A percentile compares a stretch with the other conserved stretches of the same genome.
Conservation (phyloP, 305 asterid species). For the Fraxinus platypoda region DNA sequence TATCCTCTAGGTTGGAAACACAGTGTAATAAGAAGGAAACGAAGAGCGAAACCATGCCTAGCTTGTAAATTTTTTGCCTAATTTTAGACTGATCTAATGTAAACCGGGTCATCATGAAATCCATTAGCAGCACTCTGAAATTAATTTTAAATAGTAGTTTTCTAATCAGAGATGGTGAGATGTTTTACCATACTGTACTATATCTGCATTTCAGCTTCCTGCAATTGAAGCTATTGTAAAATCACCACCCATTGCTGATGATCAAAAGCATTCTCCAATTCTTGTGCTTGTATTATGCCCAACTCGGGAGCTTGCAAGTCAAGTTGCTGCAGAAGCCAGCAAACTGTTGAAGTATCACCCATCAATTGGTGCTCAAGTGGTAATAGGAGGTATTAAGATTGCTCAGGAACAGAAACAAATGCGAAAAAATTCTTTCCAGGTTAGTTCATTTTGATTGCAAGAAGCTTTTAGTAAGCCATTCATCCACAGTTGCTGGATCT, state of each 20-base stretch:
- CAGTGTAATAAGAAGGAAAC: neutral
- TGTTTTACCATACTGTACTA: neutral
- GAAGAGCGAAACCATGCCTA: neutral
- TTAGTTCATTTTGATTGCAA: conserved; percentile 16
- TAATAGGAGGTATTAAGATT: conserved; percentile 86
- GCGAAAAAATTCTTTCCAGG: conserved; percentile 96
- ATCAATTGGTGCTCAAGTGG: conserved; percentile 88
- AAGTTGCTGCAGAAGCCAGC: conserved; percentile 94
- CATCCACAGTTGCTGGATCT: neutral
- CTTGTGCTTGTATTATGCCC: conserved; percentile 86
- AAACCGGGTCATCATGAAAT: neutral
- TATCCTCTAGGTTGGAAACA: conserved; percentile 1
- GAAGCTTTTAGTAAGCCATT: neutral
- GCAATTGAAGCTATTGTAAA: conserved; percentile 75
- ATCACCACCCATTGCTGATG: conserved; percentile 48
- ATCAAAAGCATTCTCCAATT: conserved; percentile 71
- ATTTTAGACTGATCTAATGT: neutral
- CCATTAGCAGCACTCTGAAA: neutral
- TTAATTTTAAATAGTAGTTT: neutral
- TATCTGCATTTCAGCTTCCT: conserved; percentile 73
- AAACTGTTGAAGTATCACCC: conserved; percentile 82
- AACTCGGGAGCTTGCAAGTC: conserved; percentile 91
- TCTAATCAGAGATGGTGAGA: conserved; percentile 14
- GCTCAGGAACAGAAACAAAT: conserved; percentile 80
- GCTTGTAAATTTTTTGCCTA: neutral